Conservation (phyloP, 2,329 filamentous ascomycete species). For the Dothidotthia symphoricarpi region DNA sequence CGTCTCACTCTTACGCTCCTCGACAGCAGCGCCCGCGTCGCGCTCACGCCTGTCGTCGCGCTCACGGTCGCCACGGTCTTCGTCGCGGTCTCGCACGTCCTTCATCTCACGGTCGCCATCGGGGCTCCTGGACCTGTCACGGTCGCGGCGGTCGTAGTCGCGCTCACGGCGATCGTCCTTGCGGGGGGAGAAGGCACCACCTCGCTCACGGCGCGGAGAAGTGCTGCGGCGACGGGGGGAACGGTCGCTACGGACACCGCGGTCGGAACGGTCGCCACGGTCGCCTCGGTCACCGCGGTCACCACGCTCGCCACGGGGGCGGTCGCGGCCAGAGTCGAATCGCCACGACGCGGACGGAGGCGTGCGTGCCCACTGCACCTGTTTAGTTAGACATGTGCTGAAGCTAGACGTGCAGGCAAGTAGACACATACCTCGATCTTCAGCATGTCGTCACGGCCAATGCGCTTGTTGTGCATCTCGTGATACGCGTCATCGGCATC, state of each 20-base stretch:
- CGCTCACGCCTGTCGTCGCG: conserved; percentile 52
- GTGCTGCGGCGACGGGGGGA: conserved; percentile 49
- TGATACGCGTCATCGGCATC: conserved; percentile 99
- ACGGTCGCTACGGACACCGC: conserved; percentile 71
- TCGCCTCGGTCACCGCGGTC: conserved; percentile 60
- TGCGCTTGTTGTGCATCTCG: conserved; percentile 99
- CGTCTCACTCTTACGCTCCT: conserved; percentile 79
- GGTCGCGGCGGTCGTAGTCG: conserved; percentile 67
- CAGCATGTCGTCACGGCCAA: conserved; percentile 89
- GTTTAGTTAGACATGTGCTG: conserved; percentile 16
- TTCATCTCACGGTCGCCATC: conserved; percentile 54
- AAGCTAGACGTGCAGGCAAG: neutral
- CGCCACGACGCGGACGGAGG: conserved; percentile 98
- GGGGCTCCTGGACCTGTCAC: conserved; percentile 68
- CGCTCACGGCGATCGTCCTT: conserved; percentile 68
- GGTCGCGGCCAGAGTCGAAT: conserved; percentile 74
- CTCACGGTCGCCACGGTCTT: conserved; percentile 56
- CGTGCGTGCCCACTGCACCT: conserved; percentile 88
- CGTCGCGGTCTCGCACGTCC: conserved; percentile 59
- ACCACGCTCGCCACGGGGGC: conserved; percentile 51
- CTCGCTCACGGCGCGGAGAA: conserved; percentile 57
- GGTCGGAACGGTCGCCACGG: conserved; percentile 68
- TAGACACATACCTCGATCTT: conserved; percentile 84
- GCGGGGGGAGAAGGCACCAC: conserved; percentile 70
- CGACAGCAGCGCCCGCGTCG: conserved; percentile 74